Evolutionary conservation across 805 yeast species (phyloP), one percentile per base, ranked within the genome.

Genomic region (Metschnikowia lochheadii): DNA sequence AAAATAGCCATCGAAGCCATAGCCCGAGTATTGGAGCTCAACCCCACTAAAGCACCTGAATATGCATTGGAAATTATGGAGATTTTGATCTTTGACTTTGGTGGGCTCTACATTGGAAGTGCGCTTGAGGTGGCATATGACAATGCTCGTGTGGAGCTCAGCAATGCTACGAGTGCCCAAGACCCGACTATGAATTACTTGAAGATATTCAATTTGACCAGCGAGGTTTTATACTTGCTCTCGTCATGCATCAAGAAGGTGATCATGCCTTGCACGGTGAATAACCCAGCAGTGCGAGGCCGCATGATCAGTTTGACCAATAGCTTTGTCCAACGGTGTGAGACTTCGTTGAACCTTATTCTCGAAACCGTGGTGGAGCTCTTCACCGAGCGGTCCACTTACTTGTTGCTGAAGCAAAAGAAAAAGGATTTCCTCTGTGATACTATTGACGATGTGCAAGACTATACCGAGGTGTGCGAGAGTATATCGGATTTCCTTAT

Each of bases 171-270:
- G 32, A 59, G 65, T 11, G 52, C 54, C 1, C 61, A 59, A 8
- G 60, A 57, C 1, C 59, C 82, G 14, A 70, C 78, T 50, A 72
- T 86, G 43, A 62, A 68, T 6, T 80, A 75, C 56, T 63, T 87
- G 48, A 65, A 66, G 34, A 73, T 79, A 18, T 75, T 87, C 51
- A 71, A 80, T 29, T 62, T 72, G 8, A 75, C 83, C 5, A 77
- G 84, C 34, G 87, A 83, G 46, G 80, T 85, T 2, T 65, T 88
- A 29, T 81, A 77, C 55, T 68, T 89, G 46, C 67, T 89, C 1
- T 83, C 96, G 0, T 79, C 87, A 2, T 82, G 89, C 50, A 82
- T 86, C 46, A 85, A 87, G 60, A 82, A 85, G 17, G 83, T 88
- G 44, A 79, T 90, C 15, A 70, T 89, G 37, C 96, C 97, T 0